Conservation (phyloP, 495 filamentous ascomycete genomes). For the Penicillium angulare region DNA sequence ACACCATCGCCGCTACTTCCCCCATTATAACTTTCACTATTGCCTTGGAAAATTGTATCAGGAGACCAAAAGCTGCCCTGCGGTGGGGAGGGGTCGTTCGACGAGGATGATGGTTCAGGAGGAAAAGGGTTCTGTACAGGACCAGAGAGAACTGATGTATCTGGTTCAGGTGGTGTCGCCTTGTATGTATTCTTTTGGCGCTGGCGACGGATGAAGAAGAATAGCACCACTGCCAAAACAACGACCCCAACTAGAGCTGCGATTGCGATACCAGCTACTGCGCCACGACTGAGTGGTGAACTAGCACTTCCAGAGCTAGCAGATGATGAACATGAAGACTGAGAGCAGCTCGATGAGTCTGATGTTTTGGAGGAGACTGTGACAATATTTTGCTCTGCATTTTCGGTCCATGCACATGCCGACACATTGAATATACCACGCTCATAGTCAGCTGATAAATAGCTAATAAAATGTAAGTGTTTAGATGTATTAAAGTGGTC, state of each 20-base stretch:
- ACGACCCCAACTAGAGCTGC: slow-evolving; percentile 15
- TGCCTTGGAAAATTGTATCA: slow-evolving; percentile 6
- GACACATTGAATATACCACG: slow-evolving; percentile 47
- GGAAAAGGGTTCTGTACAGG: slow-evolving; percentile 13
- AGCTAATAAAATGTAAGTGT: slow-evolving; percentile 26
- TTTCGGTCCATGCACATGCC: slow-evolving; percentile 17
- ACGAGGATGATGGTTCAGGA: slow-evolving; percentile 1
- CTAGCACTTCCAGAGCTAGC: too few species aligned
- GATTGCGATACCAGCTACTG: slow-evolving; percentile 26
- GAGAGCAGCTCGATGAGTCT: slow-evolving; percentile 1
- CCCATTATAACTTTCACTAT: slow-evolving; percentile 5
- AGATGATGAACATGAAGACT: slow-evolving; percentile 8
- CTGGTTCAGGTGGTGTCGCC: slow-evolving; percentile 9
- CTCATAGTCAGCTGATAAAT: slow-evolving; percentile 67
- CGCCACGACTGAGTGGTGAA: slow-evolving; percentile 29
- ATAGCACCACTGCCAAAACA: slow-evolving; percentile 11
- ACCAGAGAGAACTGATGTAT: slow-evolving; percentile 14
- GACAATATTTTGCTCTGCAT: slow-evolving; percentile 13
- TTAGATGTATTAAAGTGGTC: background rate
- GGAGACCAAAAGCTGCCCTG: slow-evolving; percentile 15
- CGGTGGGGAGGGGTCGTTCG: background rate
- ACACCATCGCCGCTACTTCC: slow-evolving; percentile 8
- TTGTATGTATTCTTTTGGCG: slow-evolving; percentile 14
- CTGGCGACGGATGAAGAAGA: slow-evolving; percentile 19
- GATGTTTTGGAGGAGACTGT: slow-evolving; percentile 12